Evolutionary conservation across 306 rosid species (phyloP).

Genomic region (Coriaria nepalensis): DNA sequence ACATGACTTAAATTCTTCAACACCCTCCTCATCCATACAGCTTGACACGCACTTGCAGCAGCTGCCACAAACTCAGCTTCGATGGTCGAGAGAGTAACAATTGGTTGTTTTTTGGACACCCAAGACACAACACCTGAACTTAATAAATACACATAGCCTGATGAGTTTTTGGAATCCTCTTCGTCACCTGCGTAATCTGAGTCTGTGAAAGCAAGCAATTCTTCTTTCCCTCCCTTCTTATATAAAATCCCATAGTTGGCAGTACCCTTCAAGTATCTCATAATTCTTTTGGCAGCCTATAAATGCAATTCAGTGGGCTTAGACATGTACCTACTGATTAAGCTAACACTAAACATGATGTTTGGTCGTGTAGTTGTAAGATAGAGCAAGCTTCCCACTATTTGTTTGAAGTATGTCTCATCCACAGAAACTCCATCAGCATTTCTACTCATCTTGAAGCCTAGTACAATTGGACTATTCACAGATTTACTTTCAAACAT

Average conservation of each 20-base stretch:
- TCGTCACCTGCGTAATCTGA: not conserved
- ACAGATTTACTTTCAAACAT: not conserved
- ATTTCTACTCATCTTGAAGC: not conserved
- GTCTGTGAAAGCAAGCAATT: not conserved
- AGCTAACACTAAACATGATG: not conserved
- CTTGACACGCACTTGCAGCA: not conserved
- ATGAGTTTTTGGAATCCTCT: not conserved
- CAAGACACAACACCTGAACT: not conserved
- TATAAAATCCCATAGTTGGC: not conserved
- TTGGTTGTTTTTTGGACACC: not conserved
- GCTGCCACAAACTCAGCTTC: not conserved
- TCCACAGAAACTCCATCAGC: not conserved
- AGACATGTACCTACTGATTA: conserved; percentile 1
- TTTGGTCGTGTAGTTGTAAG: not conserved
- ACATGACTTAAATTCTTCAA: not conserved
- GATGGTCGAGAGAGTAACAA: not conserved
- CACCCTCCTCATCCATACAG: not conserved
- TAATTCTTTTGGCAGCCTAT: no score
- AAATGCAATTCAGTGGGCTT: not conserved
- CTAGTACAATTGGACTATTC: not conserved
- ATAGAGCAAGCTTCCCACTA: conserved; percentile 4
- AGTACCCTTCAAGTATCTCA: not conserved
- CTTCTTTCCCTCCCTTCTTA: not conserved
- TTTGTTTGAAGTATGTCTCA: not conserved
- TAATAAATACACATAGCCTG: not conserved